Evolutionary conservation across 1,284 basidiomycete genomes (phyloP).

Genomic region (Trichosporon asahii): DNA sequence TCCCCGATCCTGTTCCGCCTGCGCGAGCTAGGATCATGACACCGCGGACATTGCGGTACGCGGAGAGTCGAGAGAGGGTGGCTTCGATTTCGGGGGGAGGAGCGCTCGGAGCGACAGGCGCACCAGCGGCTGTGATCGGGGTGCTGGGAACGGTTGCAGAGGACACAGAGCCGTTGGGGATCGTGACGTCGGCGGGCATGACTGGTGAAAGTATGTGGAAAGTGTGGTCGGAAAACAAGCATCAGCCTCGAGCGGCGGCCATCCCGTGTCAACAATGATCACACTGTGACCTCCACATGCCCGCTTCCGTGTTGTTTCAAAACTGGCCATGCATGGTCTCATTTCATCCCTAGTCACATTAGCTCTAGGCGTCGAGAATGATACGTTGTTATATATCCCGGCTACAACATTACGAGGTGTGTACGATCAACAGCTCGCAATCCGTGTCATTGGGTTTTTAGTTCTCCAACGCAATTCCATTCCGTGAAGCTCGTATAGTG

Average conservation of each 20-base stretch:
- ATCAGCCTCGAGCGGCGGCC: neutral
- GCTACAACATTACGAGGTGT: too few species aligned
- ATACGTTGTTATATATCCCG: too few species aligned
- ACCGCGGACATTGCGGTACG: slow-evolving; percentile 79
- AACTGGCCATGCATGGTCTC: neutral
- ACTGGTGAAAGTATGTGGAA: neutral
- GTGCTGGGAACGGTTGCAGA: slow-evolving; percentile 1
- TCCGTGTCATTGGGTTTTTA: too few species aligned
- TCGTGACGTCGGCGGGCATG: neutral
- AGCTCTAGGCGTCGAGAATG: too few species aligned
- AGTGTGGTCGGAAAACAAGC: neutral
- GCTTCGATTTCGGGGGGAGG: slow-evolving; percentile 71
- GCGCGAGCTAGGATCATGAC: slow-evolving; percentile 72
- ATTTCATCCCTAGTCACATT: too few species aligned
- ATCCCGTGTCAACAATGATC: neutral
- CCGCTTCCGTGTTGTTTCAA: neutral
- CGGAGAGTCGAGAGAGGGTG: slow-evolving; percentile 68
- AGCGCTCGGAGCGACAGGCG: slow-evolving; percentile 22
- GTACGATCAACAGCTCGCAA: too few species aligned
- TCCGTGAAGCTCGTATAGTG: neutral
- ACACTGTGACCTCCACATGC: neutral
- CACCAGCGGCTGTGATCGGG: neutral
- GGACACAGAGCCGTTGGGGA: neutral
- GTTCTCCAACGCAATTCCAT: neutral
- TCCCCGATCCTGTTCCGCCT: slow-evolving; percentile 50